Evolutionary conservation across 2,329 filamentous ascomycete genomes (phyloP).

Genomic region (Fusarium xylarioides): DNA sequence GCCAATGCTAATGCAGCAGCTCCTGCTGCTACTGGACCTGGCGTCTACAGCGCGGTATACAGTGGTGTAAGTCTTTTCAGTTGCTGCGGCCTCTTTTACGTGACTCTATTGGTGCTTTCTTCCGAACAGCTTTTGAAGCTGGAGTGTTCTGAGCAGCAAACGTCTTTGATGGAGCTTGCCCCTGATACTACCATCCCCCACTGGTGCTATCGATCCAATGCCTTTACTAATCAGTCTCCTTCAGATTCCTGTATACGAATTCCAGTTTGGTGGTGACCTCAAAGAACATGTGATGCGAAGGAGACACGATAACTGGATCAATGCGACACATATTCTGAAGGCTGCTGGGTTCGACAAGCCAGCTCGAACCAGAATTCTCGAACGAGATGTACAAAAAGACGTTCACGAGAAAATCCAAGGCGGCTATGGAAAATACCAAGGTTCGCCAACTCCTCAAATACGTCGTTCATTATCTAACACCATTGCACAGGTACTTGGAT

Average conservation of each 20-base stretch:
- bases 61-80: conserved; percentile 65
- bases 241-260: conserved; percentile 95
- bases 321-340: conserved; percentile 98
- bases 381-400: conserved; percentile 96
- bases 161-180: not conserved
- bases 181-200: not conserved
- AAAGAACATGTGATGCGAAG: conserved; percentile 95
- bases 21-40: conserved; percentile 56
- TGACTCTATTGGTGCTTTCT: not conserved
- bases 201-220: not conserved
- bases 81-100: not conserved
- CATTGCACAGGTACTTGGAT: conserved; percentile 84
- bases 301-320: conserved; percentile 95
- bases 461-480: conserved; percentile 5
- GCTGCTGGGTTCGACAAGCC: conserved; percentile 98
- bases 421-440: conserved; percentile 98
- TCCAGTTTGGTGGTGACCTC: conserved; percentile 80
- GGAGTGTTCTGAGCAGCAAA: not conserved
- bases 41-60: conserved; percentile 75
- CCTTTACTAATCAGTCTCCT: conserved; percentile 16
- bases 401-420: conserved; percentile 98
- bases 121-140: not conserved
- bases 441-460: conserved; percentile 53
- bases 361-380: conserved; percentile 90
- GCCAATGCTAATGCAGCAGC: conserved; percentile 44